Conservation (phyloP, 2,329 filamentous ascomycete species). For the Tolypocladium amazonense region DNA sequence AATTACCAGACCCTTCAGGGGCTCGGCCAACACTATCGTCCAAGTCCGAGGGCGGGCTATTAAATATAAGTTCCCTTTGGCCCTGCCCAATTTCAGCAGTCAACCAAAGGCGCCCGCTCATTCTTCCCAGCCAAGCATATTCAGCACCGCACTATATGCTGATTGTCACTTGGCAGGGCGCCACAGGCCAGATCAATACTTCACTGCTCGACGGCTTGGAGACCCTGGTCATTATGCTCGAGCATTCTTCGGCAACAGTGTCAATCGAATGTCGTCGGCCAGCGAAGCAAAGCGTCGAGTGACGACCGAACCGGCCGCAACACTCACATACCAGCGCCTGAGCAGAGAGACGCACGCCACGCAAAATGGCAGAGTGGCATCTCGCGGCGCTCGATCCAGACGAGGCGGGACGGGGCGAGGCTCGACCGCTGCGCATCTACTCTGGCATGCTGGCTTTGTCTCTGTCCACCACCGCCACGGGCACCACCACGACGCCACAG, state of each 20-base stretch:
- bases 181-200: neutral
- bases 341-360: neutral
- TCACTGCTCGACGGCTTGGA: neutral
- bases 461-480: neutral
- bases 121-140: neutral
- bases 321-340: neutral
- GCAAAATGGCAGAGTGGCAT: neutral
- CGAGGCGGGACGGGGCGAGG: neutral
- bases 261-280: neutral
- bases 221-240: neutral
- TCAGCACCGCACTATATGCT: neutral
- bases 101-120: neutral
- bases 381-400: neutral
- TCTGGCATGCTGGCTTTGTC: neutral
- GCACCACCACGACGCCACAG: neutral
- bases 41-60: neutral
- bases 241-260: neutral
- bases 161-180: neutral
- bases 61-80: neutral
- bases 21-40: neutral
- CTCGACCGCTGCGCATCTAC: neutral
- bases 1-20: neutral
- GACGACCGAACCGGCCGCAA: neutral
- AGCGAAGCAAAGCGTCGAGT: neutral
- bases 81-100: neutral